Evolutionary conservation across 2,329 filamentous ascomycete genomes (phyloP), one percentile per base, ranked within the genome.

Genomic region (Curvularia sp.): DNA sequence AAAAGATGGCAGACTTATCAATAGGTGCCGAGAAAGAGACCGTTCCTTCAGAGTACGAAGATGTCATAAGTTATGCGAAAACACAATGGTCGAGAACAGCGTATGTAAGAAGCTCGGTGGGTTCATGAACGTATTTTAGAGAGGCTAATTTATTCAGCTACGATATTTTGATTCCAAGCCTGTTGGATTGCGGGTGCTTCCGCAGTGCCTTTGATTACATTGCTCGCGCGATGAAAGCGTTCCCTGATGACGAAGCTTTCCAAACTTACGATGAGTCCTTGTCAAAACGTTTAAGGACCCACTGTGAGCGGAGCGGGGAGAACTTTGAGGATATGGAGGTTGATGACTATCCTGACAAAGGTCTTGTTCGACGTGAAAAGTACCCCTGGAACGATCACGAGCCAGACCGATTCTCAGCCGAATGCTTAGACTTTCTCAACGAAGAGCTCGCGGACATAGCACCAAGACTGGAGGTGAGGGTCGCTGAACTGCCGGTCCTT

Each of bases 391-490:
- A 88, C 63, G 69, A 78, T 15, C 78, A 84, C 64, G 87, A 89
- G 64, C 85, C 85, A 1, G 80, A 88, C 66, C 80, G 87, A 41
- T 83, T 84, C 57, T 80, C 82, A 0, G 70, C 80, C 3, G 80
- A 83, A 42, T 82, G 79, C 6, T 79, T 98, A 23, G 77, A 83
- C 0, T 83, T 89, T 49, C 80, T 98, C 43, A 98, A 98, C 71
- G 77, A 80, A 21, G 82, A 89, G 64, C 82, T 97, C 65, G 78
- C 82, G 25, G 77, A 79, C 2, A 87, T 92, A 54, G 92, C 93
- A 0, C 90, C 92, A 0, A 94, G 92, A 70, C 91, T 94, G 60
- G 90, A 91, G 63, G 90, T 96, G 28, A 85, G 87, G 57, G 88
- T 89, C 3, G 87, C 92, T 0, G 84, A 89, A 30, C 80, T 99